Percentiles rank a stretch among this genome's conserved stretches.
Evolutionary conservation across 108 stramenopile species (phyloP).

Genomic region (Cyclotella kingstonii): DNA sequence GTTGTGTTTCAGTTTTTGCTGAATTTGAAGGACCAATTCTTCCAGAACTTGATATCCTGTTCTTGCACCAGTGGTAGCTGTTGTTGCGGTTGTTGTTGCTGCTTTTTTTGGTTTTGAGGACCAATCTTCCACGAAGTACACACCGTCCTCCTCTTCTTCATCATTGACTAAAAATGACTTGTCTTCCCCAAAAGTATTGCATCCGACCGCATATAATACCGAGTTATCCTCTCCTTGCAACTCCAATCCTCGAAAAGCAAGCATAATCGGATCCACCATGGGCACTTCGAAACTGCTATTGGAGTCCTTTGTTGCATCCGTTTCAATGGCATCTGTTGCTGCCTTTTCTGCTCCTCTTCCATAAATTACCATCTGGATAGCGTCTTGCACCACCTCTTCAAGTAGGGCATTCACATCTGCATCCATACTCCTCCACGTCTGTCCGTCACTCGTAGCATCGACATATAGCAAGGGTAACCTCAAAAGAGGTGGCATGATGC

Average conservation of each 20-base stretch:
- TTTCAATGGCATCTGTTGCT: too few species aligned
- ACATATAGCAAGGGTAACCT: slow-evolving; percentile 74
- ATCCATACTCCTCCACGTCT: slow-evolving; percentile 9
- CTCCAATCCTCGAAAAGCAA: slow-evolving; percentile 71
- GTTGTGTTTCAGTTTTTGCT: slow-evolving; percentile 43
- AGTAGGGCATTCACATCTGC: slow-evolving; percentile 30
- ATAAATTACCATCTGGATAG: slow-evolving; percentile 46
- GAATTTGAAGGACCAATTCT: slow-evolving; percentile 50
- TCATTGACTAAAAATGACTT: too few species aligned
- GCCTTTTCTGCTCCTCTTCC: slow-evolving; percentile 1
- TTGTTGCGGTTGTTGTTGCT: neutral
- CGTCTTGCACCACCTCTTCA: slow-evolving; percentile 41
- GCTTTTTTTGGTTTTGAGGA: neutral
- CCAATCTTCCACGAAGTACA: slow-evolving; percentile 32
- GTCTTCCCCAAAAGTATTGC: too few species aligned
- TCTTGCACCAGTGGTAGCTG: neutral
- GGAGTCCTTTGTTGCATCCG: neutral
- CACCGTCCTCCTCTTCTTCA: slow-evolving; percentile 36
- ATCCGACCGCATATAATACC: slow-evolving; percentile 52
- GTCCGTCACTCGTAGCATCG: slow-evolving; percentile 16
- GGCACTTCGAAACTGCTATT: slow-evolving; percentile 14
- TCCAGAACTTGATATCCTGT: slow-evolving; percentile 35
- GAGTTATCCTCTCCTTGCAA: slow-evolving; percentile 73
- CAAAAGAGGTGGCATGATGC: slow-evolving; percentile 58
- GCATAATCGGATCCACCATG: slow-evolving; percentile 50